phyloP scores from a whole-genome alignment of 176 grass and related monocot species.

The Saccharum officinarum region DNA sequence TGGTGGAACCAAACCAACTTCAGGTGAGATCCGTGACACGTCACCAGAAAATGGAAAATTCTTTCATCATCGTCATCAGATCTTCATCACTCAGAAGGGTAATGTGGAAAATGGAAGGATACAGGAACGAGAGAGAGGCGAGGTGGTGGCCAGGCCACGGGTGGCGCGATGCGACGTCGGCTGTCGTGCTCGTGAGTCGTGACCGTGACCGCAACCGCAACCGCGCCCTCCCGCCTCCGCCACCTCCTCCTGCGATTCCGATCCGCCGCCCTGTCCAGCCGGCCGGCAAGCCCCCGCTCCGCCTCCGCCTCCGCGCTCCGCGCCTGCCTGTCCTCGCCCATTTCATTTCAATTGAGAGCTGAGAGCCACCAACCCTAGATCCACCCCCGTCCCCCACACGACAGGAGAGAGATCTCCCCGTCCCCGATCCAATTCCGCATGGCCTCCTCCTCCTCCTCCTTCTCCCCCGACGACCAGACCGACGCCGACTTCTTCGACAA shows the following conservation, averaged over 20 bases:
- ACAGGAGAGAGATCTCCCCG: constrained; percentile 25
- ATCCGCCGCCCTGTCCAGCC: background rate
- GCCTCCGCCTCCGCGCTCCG: background rate
- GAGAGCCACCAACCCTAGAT: constrained; percentile 40
- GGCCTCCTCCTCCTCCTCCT: constrained; percentile 26
- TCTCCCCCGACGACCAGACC: constrained; percentile 65
- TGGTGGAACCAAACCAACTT: too few species aligned
- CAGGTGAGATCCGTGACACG: too few species aligned
- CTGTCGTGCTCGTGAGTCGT: constrained; percentile 30
- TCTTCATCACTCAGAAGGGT: too few species aligned
- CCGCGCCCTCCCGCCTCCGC: background rate
- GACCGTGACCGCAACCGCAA: too few species aligned
- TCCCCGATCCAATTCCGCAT: constrained; percentile 32
- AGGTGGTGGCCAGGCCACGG: background rate
- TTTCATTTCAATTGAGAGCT: background rate
- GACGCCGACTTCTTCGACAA: constrained; percentile 97
- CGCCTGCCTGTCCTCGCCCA: background rate
- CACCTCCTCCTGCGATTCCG: background rate
- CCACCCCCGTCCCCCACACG: background rate
- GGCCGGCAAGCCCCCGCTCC: constrained; percentile 12
- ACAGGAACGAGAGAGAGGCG: too few species aligned
- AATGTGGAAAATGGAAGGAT: too few species aligned
- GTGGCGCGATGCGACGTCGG: constrained; percentile 43
- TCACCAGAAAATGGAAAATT: too few species aligned
- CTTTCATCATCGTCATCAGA: too few species aligned